phyloP scores from a whole-genome alignment of 148 eudicot genomes.

The Euryodendron excelsum region DNA sequence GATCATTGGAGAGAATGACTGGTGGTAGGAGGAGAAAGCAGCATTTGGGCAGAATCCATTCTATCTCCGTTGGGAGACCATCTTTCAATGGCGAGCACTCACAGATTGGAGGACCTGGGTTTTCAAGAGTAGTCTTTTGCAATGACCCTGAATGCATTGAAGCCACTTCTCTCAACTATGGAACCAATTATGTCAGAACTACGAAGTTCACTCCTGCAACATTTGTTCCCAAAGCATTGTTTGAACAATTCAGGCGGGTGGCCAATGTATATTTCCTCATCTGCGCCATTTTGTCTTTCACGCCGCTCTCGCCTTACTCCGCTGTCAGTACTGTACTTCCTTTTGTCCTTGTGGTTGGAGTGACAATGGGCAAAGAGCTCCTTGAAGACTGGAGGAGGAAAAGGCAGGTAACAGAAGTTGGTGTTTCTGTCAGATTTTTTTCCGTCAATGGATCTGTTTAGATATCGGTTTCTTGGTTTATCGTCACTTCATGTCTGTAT shows the following conservation, averaged over 20 bases:
- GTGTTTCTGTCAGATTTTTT: background rate
- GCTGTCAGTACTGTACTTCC: conserved; percentile 62
- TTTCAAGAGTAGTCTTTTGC: conserved; percentile 54
- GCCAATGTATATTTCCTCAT: conserved; percentile 70
- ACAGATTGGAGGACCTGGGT: conserved; percentile 49
- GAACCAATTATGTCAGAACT: conserved; percentile 49
- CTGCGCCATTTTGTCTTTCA: conserved; percentile 55
- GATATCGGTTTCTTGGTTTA: conserved; percentile 11
- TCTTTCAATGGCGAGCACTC: conserved; percentile 32
- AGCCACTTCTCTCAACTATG: conserved; percentile 31
- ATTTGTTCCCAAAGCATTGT: conserved; percentile 69
- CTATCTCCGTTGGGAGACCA: conserved; percentile 16
- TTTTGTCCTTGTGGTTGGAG: conserved; percentile 54
- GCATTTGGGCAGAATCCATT: conserved; percentile 29
- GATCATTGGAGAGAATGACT: conserved; percentile 21
- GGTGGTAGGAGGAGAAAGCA: conserved; percentile 34
- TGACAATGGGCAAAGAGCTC: conserved; percentile 65
- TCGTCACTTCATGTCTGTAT: background rate
- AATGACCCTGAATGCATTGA: conserved; percentile 51
- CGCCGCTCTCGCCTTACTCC: conserved; percentile 55
- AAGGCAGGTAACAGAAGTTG: conserved; percentile 30
- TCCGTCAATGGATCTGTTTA: background rate
- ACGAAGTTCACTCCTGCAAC: conserved; percentile 54
- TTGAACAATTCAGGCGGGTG: conserved; percentile 77
- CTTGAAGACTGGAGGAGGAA: conserved; percentile 64